phyloP scores from a whole-genome alignment of 2,329 filamentous ascomycete genomes.

The Trichoderma semiorbis region DNA sequence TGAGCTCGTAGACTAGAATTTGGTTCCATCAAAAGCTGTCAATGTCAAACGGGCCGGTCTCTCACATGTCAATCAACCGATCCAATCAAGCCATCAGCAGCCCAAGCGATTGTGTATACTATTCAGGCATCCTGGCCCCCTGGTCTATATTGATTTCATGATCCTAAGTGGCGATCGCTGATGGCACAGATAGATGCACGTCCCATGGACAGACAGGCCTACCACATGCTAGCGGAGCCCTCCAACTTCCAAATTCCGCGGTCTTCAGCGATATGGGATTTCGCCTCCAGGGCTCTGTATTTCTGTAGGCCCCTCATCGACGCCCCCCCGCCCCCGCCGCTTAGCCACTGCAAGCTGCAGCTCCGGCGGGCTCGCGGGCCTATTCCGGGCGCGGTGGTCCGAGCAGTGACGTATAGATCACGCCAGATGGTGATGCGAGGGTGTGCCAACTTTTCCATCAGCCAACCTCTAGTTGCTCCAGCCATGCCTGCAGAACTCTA shows the following conservation, averaged over 20 bases:
- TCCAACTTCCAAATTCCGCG: neutral
- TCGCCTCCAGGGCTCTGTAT: neutral
- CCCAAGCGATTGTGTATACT: neutral
- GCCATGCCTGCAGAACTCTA: neutral
- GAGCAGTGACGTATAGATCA: constrained; percentile 14
- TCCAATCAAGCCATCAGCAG: neutral
- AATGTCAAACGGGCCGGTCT: neutral
- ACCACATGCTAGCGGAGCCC: constrained; percentile 7
- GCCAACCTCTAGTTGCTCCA: neutral
- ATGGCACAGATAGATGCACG: neutral
- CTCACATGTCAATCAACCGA: constrained; percentile 5
- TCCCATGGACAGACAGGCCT: neutral
- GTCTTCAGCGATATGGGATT: neutral
- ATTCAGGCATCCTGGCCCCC: neutral
- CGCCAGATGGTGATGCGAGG: constrained; percentile 14
- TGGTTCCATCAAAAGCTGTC: neutral
- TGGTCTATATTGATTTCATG: neutral
- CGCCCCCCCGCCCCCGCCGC: neutral
- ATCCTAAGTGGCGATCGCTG: neutral
- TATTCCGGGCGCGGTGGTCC: neutral
- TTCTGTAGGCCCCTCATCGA: neutral
- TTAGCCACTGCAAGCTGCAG: neutral
- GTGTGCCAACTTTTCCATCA: constrained; percentile 15
- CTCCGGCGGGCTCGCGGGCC: neutral
- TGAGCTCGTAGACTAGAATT: neutral